These are phyloP conservation scores for Pythium diclinum DNA, from an alignment of 352 stramenopile genomes.

Conservation along the genomic window DNA sequence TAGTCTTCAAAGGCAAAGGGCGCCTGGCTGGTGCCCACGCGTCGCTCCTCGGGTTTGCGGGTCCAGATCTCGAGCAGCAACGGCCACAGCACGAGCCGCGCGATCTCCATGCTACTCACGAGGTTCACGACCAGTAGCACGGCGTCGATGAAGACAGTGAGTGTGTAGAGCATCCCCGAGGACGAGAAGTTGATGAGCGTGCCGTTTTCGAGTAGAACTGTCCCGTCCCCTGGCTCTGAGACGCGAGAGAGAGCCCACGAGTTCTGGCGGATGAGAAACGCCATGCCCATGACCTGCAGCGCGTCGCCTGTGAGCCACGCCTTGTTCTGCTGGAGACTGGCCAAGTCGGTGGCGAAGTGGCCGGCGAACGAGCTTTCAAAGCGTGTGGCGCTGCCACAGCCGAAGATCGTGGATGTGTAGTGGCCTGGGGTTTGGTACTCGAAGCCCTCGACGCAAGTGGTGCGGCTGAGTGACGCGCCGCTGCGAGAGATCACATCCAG, in stretches of 20 bases:
- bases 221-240: background rate
- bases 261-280: constrained; percentile 21
- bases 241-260: constrained; percentile 1
- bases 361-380: constrained; percentile 16
- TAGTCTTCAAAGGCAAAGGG: constrained; percentile 15
- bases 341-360: constrained; percentile 2
- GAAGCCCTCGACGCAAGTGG: constrained; percentile 24
- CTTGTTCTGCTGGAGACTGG: constrained; percentile 23
- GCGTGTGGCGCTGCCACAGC: constrained; percentile 10
- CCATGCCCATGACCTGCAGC: constrained; percentile 17
- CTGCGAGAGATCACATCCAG: constrained; percentile 8
- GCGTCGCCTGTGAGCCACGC: constrained; percentile 21
- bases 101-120: constrained; percentile 20
- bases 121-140: constrained; percentile 17
- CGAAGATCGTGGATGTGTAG: constrained; percentile 16
- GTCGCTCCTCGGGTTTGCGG: background rate
- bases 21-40: background rate
- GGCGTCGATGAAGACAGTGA: constrained; percentile 16
- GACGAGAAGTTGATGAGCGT: constrained; percentile 27
- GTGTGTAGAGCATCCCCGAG: constrained; percentile 14
- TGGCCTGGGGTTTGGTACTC: constrained; percentile 7
- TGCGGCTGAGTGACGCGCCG: background rate
- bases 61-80: background rate
- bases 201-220: background rate
- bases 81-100: constrained; percentile 15